A percentile compares a stretch with the other conserved stretches of the same genome.
Conservation (phyloP, 1,139 yeast genomes). For the Schwanniomyces etchellsii region DNA sequence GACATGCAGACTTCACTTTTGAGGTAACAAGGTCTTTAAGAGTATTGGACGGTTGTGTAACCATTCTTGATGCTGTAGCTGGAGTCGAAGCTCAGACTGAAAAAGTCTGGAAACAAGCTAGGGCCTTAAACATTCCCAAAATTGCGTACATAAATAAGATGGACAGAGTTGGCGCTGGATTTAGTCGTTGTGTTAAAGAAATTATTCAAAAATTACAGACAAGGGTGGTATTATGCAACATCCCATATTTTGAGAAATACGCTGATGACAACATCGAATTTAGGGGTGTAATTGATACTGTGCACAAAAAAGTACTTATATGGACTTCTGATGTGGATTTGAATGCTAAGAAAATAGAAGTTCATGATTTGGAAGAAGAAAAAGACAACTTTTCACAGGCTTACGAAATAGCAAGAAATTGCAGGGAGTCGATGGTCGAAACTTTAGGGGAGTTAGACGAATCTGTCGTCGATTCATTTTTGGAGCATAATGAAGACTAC, state of each 20-base stretch:
- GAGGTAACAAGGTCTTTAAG: constrained; percentile 88
- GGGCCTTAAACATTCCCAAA: constrained; percentile 60
- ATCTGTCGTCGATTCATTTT: constrained; percentile 63
- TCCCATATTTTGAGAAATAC: constrained; percentile 76
- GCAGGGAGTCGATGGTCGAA: constrained; percentile 77
- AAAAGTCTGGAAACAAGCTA: constrained; percentile 91
- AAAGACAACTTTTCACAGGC: constrained; percentile 26
- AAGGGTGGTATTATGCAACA: constrained; percentile 63
- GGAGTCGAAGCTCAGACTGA: constrained; percentile 99
- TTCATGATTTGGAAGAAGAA: constrained; percentile 32
- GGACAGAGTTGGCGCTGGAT: constrained; percentile 97
- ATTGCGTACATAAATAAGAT: constrained; percentile 84
- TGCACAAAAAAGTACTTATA: constrained; percentile 56
- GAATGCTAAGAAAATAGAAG: constrained; percentile 53
- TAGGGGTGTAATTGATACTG: constrained; percentile 77
- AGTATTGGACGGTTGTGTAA: constrained; percentile 90
- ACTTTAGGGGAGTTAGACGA: constrained; percentile 82
- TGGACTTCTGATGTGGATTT: constrained; percentile 50
- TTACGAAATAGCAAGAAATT: constrained; percentile 44
- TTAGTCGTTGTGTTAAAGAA: constrained; percentile 82
- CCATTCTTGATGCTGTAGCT: constrained; percentile 91
- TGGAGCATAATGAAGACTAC: constrained; percentile 68
- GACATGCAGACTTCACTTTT: constrained; percentile 96
- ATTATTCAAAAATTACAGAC: constrained; percentile 74
- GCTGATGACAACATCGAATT: constrained; percentile 45